Evolutionary conservation across 129 eudicot species (phyloP).

Genomic region (Centrapalus pauciflorus): DNA sequence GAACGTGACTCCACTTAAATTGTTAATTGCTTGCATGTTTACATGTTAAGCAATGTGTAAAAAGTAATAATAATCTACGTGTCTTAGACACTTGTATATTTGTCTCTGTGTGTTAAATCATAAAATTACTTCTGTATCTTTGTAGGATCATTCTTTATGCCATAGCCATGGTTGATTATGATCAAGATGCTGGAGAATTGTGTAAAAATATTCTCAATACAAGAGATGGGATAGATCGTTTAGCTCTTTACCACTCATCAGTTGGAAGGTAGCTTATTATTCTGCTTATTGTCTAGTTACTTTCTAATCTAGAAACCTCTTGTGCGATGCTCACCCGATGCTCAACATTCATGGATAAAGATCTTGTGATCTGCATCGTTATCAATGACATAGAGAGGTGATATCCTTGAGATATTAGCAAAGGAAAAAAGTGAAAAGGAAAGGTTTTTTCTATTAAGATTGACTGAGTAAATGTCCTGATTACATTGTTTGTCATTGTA

Average conservation of each 20-base stretch:
- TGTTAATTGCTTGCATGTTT: neutral
- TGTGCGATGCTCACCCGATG: neutral
- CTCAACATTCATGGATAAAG: slow-evolving; percentile 1
- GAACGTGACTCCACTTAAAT: neutral
- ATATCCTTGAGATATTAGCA: neutral
- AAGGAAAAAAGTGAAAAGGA: neutral
- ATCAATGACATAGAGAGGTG: neutral
- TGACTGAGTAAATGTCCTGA: too few relatives aligned
- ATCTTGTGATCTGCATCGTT: neutral
- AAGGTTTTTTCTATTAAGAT: too few relatives aligned
- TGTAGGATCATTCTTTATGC: slow-evolving; percentile 92
- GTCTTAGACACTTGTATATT: neutral
- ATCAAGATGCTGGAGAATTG: slow-evolving; percentile 53
- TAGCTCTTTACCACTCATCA: slow-evolving; percentile 85
- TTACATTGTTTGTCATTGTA: neutral
- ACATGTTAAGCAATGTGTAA: neutral
- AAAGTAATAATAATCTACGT: neutral
- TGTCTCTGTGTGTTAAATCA: neutral
- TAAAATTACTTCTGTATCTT: slow-evolving; percentile 9
- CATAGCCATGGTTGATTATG: slow-evolving; percentile 79
- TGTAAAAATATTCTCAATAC: slow-evolving; percentile 64
- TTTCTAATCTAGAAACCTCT: neutral
- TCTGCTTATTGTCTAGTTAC: slow-evolving; percentile 3
- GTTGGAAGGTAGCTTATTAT: slow-evolving; percentile 58
- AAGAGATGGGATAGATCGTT: slow-evolving; percentile 64